Percentiles rank a stretch among this genome's conserved stretches.
Conservation (phyloP, 139 green algal genomes). For the Chloropicon primus region DNA sequence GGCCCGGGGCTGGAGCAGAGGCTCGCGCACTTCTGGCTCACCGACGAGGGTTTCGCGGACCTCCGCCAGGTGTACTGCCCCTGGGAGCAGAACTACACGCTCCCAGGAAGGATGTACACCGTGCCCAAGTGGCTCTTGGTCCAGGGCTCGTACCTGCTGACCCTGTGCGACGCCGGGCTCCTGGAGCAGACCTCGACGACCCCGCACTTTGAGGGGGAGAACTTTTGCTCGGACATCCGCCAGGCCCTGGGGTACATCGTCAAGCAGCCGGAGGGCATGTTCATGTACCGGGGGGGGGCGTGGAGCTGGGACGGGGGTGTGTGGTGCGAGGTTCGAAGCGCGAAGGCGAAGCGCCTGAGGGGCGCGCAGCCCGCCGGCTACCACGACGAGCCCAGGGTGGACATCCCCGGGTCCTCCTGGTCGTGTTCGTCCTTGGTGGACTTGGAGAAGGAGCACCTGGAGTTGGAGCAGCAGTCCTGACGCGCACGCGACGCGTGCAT, state of each 20-base stretch:
- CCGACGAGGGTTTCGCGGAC: not conserved
- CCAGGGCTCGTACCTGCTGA: not conserved
- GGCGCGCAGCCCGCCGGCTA: not conserved
- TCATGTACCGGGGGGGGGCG: not conserved
- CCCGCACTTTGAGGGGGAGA: not conserved
- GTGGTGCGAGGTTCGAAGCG: not conserved
- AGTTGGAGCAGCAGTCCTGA: too few relatives aligned
- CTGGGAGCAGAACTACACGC: not conserved
- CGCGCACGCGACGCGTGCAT: too few relatives aligned
- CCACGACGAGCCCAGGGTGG: not conserved
- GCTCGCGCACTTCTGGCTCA: not conserved
- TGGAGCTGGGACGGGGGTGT: not conserved
- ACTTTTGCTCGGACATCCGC: not conserved
- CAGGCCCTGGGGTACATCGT: not conserved
- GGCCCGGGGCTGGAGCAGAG: not conserved
- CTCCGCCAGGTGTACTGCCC: not conserved
- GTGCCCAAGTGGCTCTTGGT: not conserved
- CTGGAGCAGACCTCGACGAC: not conserved
- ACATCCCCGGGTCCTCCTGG: not conserved
- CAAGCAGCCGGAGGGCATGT: not conserved
- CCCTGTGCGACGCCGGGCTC: not conserved
- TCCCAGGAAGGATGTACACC: not conserved
- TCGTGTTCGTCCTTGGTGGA: not conserved
- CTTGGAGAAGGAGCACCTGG: not conserved
- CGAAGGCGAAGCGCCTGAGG: not conserved